Percentiles rank a stretch among this genome's conserved stretches.
Evolutionary conservation across 768 basidiomycete genomes (phyloP).

Genomic region (Mycena capillaripes): DNA sequence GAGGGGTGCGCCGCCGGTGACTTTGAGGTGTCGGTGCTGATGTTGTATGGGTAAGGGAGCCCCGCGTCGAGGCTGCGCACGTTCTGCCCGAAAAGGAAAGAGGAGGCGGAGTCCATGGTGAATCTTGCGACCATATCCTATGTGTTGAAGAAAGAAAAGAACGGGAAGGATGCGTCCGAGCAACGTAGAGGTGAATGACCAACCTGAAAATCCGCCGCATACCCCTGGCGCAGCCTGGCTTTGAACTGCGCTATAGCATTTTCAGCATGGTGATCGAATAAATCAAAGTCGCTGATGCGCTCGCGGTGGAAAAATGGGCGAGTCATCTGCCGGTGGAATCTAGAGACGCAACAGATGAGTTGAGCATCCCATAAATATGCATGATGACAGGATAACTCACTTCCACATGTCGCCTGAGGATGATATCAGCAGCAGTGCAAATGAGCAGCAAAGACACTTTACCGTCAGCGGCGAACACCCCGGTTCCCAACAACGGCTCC

Average conservation of each 20-base stretch:
- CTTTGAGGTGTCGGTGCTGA: constrained; percentile 14
- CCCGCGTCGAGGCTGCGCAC: constrained; percentile 61
- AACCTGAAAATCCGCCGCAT: too few species aligned
- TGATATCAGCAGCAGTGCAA: neutral
- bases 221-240: too few species aligned
- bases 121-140: constrained; percentile 67
- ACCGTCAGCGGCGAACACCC: constrained; percentile 76
- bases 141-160: neutral
- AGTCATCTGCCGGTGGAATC: constrained; percentile 77
- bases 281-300: constrained; percentile 72
- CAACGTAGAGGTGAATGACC: neutral
- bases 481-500: constrained; percentile 62
- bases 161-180: neutral
- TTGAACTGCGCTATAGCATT: constrained; percentile 43
- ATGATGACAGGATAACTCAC: constrained; percentile 49
- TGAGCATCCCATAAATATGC: too few species aligned
- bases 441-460: neutral
- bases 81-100: constrained; percentile 68
- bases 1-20: neutral
- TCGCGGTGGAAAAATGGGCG: constrained; percentile 80
- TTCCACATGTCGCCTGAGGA: constrained; percentile 79
- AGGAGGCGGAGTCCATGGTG: constrained; percentile 71
- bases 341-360: constrained; percentile 29
- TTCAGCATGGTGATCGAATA: constrained; percentile 69
- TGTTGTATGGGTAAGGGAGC: constrained; percentile 61